A percentile compares a stretch with the other conserved stretches of the same genome.
phyloP scores from a whole-genome alignment of 805 yeast genomes.

The Pichia californica region DNA sequence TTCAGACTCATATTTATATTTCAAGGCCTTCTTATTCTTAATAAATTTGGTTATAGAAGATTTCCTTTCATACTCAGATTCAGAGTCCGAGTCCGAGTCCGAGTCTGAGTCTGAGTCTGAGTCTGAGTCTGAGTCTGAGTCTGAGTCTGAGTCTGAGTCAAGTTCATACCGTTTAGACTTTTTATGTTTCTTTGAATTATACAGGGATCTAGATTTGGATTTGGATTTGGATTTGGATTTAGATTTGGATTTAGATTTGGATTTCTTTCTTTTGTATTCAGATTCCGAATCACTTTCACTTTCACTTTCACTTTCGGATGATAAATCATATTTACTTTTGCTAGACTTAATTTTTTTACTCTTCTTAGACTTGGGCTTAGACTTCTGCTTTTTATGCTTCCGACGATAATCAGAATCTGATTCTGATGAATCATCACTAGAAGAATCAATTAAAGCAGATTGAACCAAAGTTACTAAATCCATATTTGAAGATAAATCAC shows the following conservation, averaged over 20 bases:
- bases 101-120: not conserved
- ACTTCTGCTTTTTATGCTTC: not conserved
- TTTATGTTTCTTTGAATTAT: not conserved
- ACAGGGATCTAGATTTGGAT: too few relatives aligned
- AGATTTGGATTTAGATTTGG: too few relatives aligned
- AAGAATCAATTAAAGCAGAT: conserved; percentile 6
- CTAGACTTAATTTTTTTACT: too few relatives aligned
- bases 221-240: too few relatives aligned
- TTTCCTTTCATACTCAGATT: not conserved
- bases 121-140: too few relatives aligned
- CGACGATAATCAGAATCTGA: not conserved
- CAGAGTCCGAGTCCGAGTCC: not conserved
- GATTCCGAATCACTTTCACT: too few relatives aligned
- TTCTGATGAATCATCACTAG: not conserved
- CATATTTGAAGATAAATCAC: not conserved
- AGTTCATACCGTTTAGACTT: not conserved
- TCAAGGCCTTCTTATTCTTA: too few relatives aligned
- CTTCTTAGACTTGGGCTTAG: not conserved
- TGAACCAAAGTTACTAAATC: conserved; percentile 3
- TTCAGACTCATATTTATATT: not conserved
- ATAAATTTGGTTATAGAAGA: too few relatives aligned
- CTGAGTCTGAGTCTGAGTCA: too few relatives aligned
- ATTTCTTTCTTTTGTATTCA: too few relatives aligned
- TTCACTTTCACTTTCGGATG: too few relatives aligned
- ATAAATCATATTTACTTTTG: too few relatives aligned